phyloP scores from a whole-genome alignment of 2,329 filamentous ascomycete genomes.

The Dactylellina leptospora region DNA sequence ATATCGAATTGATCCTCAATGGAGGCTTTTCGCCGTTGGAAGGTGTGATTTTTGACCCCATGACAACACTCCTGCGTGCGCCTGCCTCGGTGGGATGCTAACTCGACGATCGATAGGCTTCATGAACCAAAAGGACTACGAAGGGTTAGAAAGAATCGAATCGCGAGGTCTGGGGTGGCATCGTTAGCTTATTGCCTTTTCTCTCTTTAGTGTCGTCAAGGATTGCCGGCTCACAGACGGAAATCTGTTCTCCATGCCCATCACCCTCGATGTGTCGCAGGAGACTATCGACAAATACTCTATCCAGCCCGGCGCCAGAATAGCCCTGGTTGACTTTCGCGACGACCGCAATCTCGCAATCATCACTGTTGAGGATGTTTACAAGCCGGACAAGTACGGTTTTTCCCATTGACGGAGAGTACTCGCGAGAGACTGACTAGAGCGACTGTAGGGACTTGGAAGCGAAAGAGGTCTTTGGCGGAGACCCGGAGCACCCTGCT shows the following conservation, averaged over 20 bases:
- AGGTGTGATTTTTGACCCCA: slow-evolving; percentile 71
- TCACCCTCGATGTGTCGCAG: slow-evolving; percentile 85
- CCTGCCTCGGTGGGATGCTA: not conserved
- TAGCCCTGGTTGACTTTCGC: slow-evolving; percentile 92
- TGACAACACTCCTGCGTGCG: slow-evolving; percentile 9
- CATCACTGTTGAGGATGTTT: slow-evolving; percentile 92
- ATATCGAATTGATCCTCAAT: slow-evolving; percentile 95
- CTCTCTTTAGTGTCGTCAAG: slow-evolving; percentile 85
- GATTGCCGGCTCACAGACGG: slow-evolving; percentile 87
- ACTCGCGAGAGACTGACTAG: not conserved
- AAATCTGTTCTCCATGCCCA: slow-evolving; percentile 94
- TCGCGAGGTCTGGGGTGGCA: not conserved
- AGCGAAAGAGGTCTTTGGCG: slow-evolving; percentile 93
- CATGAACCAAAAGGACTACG: slow-evolving; percentile 96
- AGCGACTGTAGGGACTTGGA: slow-evolving; percentile 74
- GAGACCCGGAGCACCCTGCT: slow-evolving; percentile 88
- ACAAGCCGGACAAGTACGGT: slow-evolving; percentile 89
- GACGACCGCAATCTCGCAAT: slow-evolving; percentile 97
- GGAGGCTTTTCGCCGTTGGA: slow-evolving; percentile 97
- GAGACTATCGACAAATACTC: slow-evolving; percentile 76
- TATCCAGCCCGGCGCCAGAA: slow-evolving; percentile 79
- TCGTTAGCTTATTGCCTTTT: slow-evolving; percentile 56
- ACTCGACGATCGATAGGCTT: slow-evolving; percentile 70
- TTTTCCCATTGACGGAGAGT: not conserved
- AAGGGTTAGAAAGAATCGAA: slow-evolving; percentile 70